Conservation (phyloP, 495 filamentous ascomycete genomes). For the Endocarpon pusillum region DNA sequence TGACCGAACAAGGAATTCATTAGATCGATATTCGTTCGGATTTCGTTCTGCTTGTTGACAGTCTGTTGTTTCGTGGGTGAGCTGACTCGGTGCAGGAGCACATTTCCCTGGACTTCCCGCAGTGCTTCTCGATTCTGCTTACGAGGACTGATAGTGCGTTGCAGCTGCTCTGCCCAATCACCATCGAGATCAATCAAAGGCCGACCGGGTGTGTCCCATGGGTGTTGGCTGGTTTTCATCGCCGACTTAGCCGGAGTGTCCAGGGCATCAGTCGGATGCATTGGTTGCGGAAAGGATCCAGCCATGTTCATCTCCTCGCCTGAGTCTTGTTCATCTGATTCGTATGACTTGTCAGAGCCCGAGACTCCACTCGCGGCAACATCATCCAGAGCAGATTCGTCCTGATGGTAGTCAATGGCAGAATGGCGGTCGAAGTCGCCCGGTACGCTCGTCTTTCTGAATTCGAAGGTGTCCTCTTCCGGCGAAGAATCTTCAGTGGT, state of each 20-base stretch:
- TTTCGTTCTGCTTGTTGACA: constrained; percentile 35
- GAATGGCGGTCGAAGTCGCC: constrained; percentile 47
- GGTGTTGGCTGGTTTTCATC: constrained; percentile 26
- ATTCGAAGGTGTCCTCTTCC: constrained; percentile 72
- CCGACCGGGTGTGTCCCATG: constrained; percentile 41
- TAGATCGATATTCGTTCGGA: constrained; percentile 68
- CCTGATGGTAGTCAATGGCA: constrained; percentile 30
- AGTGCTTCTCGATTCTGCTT: constrained; percentile 64
- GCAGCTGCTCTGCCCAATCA: constrained; percentile 84
- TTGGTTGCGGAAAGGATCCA: constrained; percentile 42
- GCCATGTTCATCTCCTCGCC: constrained; percentile 62
- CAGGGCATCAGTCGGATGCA: constrained; percentile 23
- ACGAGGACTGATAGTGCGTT: constrained; percentile 77
- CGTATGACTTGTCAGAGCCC: constrained; percentile 46
- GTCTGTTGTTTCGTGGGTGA: constrained; percentile 14
- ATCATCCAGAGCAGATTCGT: constrained; percentile 76
- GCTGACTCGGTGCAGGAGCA: constrained; percentile 27
- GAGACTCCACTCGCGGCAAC: constrained; percentile 61
- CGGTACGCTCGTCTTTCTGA: constrained; percentile 54
- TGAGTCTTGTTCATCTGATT: constrained; percentile 35
- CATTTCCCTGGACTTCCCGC: constrained; percentile 37
- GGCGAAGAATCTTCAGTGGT: constrained; percentile 30
- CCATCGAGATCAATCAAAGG: constrained; percentile 36
- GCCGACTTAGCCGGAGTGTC: constrained; percentile 27
- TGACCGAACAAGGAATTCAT: constrained; percentile 78